A percentile compares a stretch with the other conserved stretches of the same genome.
These are phyloP conservation scores for Sclerotinia minor DNA, from an alignment of 2,329 filamentous ascomycete species.

Conservation along the genomic window DNA sequence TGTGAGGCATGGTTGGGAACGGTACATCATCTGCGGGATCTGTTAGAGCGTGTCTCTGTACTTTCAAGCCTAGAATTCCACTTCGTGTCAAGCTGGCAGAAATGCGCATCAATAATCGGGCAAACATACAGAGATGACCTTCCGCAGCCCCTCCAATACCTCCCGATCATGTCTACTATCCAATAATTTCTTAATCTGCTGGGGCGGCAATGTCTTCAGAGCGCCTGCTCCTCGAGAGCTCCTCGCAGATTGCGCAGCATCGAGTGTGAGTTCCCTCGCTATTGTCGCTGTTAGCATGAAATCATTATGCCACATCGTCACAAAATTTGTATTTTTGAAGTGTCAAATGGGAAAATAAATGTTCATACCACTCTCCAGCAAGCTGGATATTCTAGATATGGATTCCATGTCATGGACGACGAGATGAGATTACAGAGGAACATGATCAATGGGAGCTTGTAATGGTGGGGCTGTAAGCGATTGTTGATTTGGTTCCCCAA, in stretches of 20 bases:
- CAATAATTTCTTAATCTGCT: constrained; percentile 89
- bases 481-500: constrained; percentile 24
- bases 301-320: constrained; percentile 23
- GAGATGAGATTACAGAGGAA: constrained; percentile 30
- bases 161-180: constrained; percentile 93
- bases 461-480: constrained; percentile 38
- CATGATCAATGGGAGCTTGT: constrained; percentile 31
- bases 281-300: constrained; percentile 34
- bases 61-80: background rate
- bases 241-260: constrained; percentile 88
- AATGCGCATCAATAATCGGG: background rate
- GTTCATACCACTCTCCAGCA: constrained; percentile 85
- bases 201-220: constrained; percentile 67
- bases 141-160: constrained; percentile 85
- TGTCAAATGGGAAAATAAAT: constrained; percentile 3
- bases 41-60: constrained; percentile 21
- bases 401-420: constrained; percentile 77
- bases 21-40: constrained; percentile 83
- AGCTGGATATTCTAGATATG: constrained; percentile 86
- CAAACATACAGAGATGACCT: constrained; percentile 74
- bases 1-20: constrained; percentile 79
- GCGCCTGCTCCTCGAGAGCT: constrained; percentile 54
- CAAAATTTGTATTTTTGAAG: background rate
- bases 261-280: constrained; percentile 96
- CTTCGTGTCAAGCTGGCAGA: background rate